Evolutionary conservation across 176 grass and related monocot species (phyloP), one percentile per base, ranked within the genome.

Genomic region (Musa acuminata): DNA sequence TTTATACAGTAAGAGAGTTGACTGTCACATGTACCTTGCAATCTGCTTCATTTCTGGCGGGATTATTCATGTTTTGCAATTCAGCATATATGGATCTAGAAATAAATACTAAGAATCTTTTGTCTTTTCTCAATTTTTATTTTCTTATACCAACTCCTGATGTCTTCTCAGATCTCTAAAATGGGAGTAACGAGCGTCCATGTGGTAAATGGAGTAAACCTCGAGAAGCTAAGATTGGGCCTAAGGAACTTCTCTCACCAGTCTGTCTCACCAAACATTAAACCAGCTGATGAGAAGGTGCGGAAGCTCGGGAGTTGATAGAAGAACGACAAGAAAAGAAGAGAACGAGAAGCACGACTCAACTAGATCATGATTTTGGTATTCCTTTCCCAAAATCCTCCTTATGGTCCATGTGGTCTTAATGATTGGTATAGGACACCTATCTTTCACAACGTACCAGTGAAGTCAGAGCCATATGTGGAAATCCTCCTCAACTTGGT

Each of bases 191-290:
- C 63, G 11, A 65, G 63, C 63, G 25, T 27, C 25, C 62, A 11
- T 12, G 62, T 64, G 62, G 62, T 27, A 9, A 64, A 64, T 13
- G 62, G 62, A 12, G 23, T 27, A 22, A 65, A 25, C 63, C 63
- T 65, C 11, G 63, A 65, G 11, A 65, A 65, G 63, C 25, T 65
- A 27, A 65, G 63, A 65, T 65, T 26, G 63, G 63, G 63, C 9
- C 9, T 27, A 1, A 27, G 63, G 23, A 65, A 14, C 63, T 65
- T 65, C 63, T 65, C 63, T 65, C 22, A 24, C 3, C 11, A n/a
- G 27, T 65, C 62, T 65, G 12, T 22, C 9, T 27, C 62, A 65
- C 2, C 63, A 11, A 11, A 12, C 16, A 51, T 70, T 11, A 48
- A 70, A 50, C 67, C 49, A 50, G 11, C 67, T 9, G 67, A 50